Evolutionary conservation across 1,139 yeast genomes (phyloP).

Genomic region (Kodamaea derodonti): DNA sequence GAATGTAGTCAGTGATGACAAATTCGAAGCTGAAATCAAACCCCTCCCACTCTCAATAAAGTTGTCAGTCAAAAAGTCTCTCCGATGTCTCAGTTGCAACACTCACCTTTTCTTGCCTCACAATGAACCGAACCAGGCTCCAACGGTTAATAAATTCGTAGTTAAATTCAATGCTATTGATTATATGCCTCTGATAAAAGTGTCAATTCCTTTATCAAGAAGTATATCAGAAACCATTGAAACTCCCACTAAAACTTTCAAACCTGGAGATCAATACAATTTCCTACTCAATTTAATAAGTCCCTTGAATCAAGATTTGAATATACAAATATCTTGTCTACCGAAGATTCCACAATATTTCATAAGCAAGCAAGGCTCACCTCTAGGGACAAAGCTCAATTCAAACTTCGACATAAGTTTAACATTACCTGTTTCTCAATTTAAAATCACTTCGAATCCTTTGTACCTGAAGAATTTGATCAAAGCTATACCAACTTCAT

Average conservation of each 20-base stretch:
- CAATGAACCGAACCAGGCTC: slow-evolving; percentile 20
- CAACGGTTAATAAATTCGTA: slow-evolving; percentile 27
- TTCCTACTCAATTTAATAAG: slow-evolving; percentile 29
- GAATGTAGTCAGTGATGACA: neutral
- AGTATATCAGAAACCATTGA: slow-evolving; percentile 2
- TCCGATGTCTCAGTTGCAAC: slow-evolving; percentile 29
- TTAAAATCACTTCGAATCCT: slow-evolving; percentile 14
- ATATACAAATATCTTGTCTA: slow-evolving; percentile 16
- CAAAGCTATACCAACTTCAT: slow-evolving; percentile 32
- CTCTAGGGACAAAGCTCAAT: slow-evolving; percentile 2
- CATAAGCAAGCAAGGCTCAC: slow-evolving; percentile 8
- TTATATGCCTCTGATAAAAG: slow-evolving; percentile 25
- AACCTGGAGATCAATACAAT: slow-evolving; percentile 12
- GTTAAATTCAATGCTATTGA: slow-evolving; percentile 35
- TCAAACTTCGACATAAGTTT: slow-evolving; percentile 11
- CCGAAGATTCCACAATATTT: slow-evolving; percentile 14
- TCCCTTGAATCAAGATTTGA: slow-evolving; percentile 18
- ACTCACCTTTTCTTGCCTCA: slow-evolving; percentile 24
- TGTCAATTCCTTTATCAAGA: slow-evolving; percentile 9
- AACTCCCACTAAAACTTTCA: slow-evolving; percentile 7
- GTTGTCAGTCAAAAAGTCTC: slow-evolving; percentile 22
- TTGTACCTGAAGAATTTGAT: slow-evolving; percentile 14
- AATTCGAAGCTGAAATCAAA: neutral
- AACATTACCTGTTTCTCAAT: slow-evolving; percentile 25
- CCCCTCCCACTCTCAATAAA: slow-evolving; percentile 1